Base-by-base conservation (phyloP, 2,329 filamentous ascomycete species). In the Exophiala alcalophila region DNA sequence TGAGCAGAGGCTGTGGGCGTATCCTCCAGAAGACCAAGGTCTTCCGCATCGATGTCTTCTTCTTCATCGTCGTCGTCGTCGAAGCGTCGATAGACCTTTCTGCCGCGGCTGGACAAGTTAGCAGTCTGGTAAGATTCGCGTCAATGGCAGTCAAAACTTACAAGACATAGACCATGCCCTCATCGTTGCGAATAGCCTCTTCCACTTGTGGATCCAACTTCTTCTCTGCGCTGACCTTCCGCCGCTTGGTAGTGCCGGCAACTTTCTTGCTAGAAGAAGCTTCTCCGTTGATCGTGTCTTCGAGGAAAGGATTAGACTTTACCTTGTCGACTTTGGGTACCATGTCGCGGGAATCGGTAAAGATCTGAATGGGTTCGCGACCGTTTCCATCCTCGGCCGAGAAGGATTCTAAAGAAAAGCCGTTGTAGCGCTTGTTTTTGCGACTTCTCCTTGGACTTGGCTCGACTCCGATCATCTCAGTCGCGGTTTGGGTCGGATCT, bases 101-200 rank as follows among this genome's bases (percentile, higher is more conserved):
- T 78, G 56, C 79, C 79, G 42, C 80, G 79, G 61, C 77, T 81
- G 52, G 21, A 34, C 39, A 33, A 26, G 27, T 53, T 33, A 46
- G 35, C 32, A 38, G n/a, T n/a, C n/a, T n/a, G n/a, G n/a, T n/a
- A n/a, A n/a, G n/a, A n/a, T n/a, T n/a, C n/a, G n/a, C n/a, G n/a
- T n/a, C n/a, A n/a, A n/a, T n/a, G n/a, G n/a, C n/a, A n/a, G n/a
- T n/a, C n/a, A n/a, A n/a, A 26, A 74, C 77, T 74, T 68, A 81
- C 77, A 82, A 81, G 5, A 75, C 68, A 56, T 76, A 81, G 36
- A 79, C 66, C 61, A 81, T 72, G 35, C 78, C 77, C 57, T 81
- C 74, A 12, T 76, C 71, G 30, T 72, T 70, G 11, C 68, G 59
- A 11, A 70, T 67, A 8, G 71, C 70, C 35, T 76, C 68, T 19